These are phyloP conservation scores for Tolypocladium cylindrosporum DNA, from an alignment of 2,329 filamentous ascomycete genomes.

Conservation along the genomic window DNA sequence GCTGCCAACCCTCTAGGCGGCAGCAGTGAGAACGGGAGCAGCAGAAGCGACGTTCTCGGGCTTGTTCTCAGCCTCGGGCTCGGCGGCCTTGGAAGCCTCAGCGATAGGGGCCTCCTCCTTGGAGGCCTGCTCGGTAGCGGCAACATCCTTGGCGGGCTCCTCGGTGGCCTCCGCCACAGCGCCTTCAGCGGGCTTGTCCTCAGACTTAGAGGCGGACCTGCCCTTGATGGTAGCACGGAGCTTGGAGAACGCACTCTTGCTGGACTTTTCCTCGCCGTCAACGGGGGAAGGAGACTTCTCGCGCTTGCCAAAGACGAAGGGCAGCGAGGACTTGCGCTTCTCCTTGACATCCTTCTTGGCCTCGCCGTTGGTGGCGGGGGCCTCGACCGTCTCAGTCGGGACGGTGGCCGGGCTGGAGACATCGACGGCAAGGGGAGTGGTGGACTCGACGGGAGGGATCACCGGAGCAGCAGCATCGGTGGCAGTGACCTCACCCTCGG, in stretches of 20 bases:
- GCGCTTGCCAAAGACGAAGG: conserved; percentile 73
- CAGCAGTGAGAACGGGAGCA: conserved; percentile 38
- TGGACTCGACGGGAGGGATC: conserved; percentile 49
- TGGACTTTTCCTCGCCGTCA: conserved; percentile 43
- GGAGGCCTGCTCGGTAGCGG: conserved; percentile 15
- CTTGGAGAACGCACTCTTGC: conserved; percentile 49
- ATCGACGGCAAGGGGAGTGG: conserved; percentile 45
- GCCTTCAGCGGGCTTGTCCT: conserved; percentile 30
- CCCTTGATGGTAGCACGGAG: conserved; percentile 46
- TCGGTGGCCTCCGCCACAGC: conserved; percentile 24
- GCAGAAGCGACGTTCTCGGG: conserved; percentile 28
- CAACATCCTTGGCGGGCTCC: conserved; percentile 20
- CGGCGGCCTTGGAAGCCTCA: conserved; percentile 14
- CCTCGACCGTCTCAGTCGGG: conserved; percentile 37
- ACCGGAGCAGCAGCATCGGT: conserved; percentile 46
- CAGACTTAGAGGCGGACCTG: conserved; percentile 31
- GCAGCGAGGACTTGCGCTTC: conserved; percentile 74
- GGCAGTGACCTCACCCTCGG: conserved; percentile 30
- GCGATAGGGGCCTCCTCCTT: conserved; percentile 21
- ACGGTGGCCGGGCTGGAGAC: conserved; percentile 36
- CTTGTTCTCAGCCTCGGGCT: conserved; percentile 29
- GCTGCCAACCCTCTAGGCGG: conserved; percentile 32
- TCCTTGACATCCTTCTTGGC: conserved; percentile 57
- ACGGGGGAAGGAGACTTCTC: conserved; percentile 49
- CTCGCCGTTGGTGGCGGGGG: conserved; percentile 38